Base-by-base conservation (phyloP, 2,329 filamentous ascomycete genomes). In the Colletotrichum karsti region DNA sequence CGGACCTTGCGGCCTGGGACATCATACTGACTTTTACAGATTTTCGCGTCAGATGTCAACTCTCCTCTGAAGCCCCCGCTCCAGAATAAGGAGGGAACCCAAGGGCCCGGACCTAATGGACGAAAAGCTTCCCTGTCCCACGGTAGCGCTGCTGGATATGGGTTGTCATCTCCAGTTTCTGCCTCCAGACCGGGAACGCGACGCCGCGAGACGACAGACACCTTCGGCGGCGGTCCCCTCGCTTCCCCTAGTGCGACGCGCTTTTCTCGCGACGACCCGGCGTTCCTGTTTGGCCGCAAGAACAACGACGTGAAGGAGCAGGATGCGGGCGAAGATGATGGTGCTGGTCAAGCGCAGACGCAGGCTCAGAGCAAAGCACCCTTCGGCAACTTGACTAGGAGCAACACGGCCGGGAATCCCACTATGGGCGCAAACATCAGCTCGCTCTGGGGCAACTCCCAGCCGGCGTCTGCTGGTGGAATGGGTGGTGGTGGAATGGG, bases 11-110 rank as follows among this genome's bases (percentile, higher is more conserved):
- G 44, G 26, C 37, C 37, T 37, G 26, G 35, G 35, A 46, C 20
- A 33, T 20, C 24, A 44, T 26, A 50, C 69, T 70, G 56, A 70
- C 51, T 13, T 24, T n/a, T 22, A 41, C 78, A 97, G 92, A 84
- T 92, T 70, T 98, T 98, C 80, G 82, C 90, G 56, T 89, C 88
- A 56, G 96, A 97, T 71, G 94, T 99, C 77, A 99, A 98, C 79
- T 98, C 96, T 37, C 92, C 94, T 35, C 84, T 98, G 73, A 98
- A 98, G 80, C 92, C 93, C 8, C 93, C 93, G 20, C 88, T 90
- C 33, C 92, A 93, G 75, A 95, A 93, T 68, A 90, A 91, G 73
- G 86, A 89, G 44, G 82, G 90, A 82, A 79, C 85, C 78, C 77
- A 87, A 78, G 78, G 87, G 80, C 24, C 62, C n/a, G 85, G 85